Evolutionary conservation across 352 stramenopile species (phyloP), one percentile per base, ranked within the genome.

Genomic region (Phytophthora agathidicida): DNA sequence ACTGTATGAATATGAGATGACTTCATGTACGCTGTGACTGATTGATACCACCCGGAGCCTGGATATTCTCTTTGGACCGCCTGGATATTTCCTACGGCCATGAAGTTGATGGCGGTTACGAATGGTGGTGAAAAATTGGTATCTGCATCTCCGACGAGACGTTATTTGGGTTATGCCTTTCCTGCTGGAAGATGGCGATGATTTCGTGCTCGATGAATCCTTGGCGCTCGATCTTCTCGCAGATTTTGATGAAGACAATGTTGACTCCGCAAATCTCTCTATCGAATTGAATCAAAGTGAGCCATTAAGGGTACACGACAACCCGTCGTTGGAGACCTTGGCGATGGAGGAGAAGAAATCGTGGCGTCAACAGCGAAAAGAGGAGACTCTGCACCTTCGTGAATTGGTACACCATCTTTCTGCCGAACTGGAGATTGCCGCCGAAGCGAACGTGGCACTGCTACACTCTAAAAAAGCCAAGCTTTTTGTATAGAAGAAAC

Each of bases 1-100:
- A 59, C n/a, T 65, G 41, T 60, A 52, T 53, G 19, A 53, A 51
- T 26, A 45, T 37, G 28, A 28, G 9, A 30, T 22, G 33, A 39
- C 39, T 33, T 11, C 23, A 33, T n/a, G n/a, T n/a, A n/a, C n/a
- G n/a, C n/a, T n/a, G n/a, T n/a, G n/a, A n/a, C n/a, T n/a, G n/a
- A n/a, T n/a, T n/a, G n/a, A n/a, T n/a, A n/a, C n/a, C n/a, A n/a
- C n/a, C n/a, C n/a, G n/a, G n/a, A n/a, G n/a, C n/a, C n/a, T n/a
- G n/a, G n/a, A n/a, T n/a, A n/a, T n/a, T n/a, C n/a, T n/a, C n/a
- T n/a, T n/a, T n/a, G n/a, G n/a, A n/a, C n/a, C n/a, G n/a, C n/a
- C n/a, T n/a, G n/a, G n/a, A n/a, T n/a, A n/a, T n/a, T n/a, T n/a
- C n/a, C n/a, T n/a, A n/a, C n/a, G n/a, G n/a, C n/a, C n/a, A n/a